Evolutionary conservation across 2,329 filamentous ascomycete species (phyloP).

Genomic region (Diplodia scrobiculata): DNA sequence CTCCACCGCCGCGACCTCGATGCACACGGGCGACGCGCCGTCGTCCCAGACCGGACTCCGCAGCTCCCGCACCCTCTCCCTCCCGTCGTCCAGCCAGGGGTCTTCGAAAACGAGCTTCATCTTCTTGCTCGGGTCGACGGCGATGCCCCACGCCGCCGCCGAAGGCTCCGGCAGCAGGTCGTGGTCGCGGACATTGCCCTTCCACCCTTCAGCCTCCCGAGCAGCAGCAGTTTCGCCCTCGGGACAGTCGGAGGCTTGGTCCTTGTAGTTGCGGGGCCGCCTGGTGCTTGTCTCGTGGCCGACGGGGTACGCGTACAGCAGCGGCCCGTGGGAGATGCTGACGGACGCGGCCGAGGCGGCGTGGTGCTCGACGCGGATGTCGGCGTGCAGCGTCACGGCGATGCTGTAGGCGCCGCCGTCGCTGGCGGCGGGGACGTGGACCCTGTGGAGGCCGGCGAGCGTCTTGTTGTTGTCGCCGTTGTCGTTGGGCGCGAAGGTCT

Average conservation of each 20-base stretch:
- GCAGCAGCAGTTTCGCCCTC: background rate
- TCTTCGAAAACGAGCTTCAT: background rate
- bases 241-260: background rate
- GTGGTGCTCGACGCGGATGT: background rate
- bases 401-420: background rate
- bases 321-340: background rate
- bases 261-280: slow-evolving; percentile 10
- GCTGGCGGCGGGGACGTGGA: background rate
- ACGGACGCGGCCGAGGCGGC: background rate
- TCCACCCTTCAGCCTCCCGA: background rate
- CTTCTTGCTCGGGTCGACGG: background rate
- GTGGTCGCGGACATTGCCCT: background rate
- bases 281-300: background rate
- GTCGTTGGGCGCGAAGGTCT: background rate
- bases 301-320: background rate
- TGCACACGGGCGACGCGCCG: background rate
- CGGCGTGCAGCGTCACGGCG: background rate
- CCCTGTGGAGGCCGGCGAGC: background rate
- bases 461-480: background rate
- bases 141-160: background rate
- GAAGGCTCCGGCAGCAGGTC: background rate
- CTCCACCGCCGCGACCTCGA: background rate
- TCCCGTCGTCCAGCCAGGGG: background rate
- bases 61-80: background rate
- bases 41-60: background rate